phyloP scores from a whole-genome alignment of 2,329 filamentous ascomycete species.

The Hansfordia pulvinata region DNA sequence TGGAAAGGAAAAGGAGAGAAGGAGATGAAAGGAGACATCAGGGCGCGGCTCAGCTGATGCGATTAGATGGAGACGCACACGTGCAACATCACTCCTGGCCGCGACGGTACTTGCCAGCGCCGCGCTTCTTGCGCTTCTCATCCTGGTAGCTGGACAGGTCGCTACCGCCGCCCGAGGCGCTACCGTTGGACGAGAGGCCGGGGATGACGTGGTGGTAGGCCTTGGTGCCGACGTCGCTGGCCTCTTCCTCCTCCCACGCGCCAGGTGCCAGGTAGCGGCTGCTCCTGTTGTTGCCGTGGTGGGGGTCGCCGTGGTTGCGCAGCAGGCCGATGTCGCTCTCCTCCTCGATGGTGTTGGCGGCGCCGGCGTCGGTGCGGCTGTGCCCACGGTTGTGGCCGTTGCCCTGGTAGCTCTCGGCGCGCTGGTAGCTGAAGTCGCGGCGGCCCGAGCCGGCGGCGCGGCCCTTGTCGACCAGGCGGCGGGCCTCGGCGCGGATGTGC shows the following conservation, averaged over 20 bases:
- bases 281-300: too few relatives aligned
- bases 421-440: conserved; percentile 41
- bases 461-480: conserved; percentile 38
- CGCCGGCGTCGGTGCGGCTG: conserved; percentile 1
- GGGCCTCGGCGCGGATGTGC: conserved; percentile 40
- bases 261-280: conserved; percentile 18
- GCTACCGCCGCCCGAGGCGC: conserved; percentile 13
- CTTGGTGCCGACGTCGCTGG: conserved; percentile 41
- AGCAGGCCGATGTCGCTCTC: conserved; percentile 14
- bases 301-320: too few relatives aligned
- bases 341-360: conserved; percentile 14
- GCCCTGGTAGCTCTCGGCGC: conserved; percentile 22
- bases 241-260: conserved; percentile 19
- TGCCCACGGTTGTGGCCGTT: conserved; percentile 9
- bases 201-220: conserved; percentile 42
- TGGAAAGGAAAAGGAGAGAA: not conserved
- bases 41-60: not conserved
- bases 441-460: conserved; percentile 20
- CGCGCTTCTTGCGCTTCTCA: conserved; percentile 27
- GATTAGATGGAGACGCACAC: not conserved
- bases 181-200: conserved; percentile 28
- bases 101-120: conserved; percentile 17
- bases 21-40: not conserved
- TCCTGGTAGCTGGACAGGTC: conserved; percentile 17
- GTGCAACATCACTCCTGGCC: conserved; percentile 1